Conservation (phyloP, 73 alveolate species). For the Blepharisma stoltei region DNA sequence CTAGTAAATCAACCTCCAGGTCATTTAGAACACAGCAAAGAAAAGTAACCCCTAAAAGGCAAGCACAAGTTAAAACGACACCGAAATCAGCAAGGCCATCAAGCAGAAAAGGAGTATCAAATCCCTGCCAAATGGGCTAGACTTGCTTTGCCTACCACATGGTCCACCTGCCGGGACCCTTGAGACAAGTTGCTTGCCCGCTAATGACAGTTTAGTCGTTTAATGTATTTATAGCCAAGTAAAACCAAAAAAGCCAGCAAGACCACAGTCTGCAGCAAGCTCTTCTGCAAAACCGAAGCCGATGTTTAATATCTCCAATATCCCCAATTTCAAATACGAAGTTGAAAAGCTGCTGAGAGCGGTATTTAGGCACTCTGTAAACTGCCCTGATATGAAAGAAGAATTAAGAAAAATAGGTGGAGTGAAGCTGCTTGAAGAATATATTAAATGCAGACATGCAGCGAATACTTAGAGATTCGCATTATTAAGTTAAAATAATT, state of each 20-base stretch:
- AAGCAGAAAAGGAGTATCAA: too few species aligned
- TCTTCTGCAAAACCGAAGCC: not conserved
- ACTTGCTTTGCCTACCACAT: too few species aligned
- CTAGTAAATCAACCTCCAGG: too few species aligned
- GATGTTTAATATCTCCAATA: not conserved
- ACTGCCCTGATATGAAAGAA: slow-evolving; percentile 24
- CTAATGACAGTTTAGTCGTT: too few species aligned
- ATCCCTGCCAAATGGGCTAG: too few species aligned
- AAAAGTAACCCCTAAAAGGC: too few species aligned
- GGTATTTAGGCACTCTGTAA: not conserved
- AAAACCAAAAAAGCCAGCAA: not conserved
- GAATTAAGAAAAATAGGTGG: slow-evolving; percentile 17
- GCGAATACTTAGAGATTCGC: slow-evolving; percentile 41
- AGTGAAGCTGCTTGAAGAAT: not conserved
- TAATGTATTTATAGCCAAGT: not conserved
- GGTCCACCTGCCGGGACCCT: too few species aligned
- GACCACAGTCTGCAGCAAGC: not conserved
- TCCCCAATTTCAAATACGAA: slow-evolving; percentile 7
- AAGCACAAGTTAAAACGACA: too few species aligned
- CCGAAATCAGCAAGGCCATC: too few species aligned
- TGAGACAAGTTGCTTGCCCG: too few species aligned
- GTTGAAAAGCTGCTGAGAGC: slow-evolving; percentile 24
- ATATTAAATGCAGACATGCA: slow-evolving; percentile 11
- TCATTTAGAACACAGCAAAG: too few species aligned
- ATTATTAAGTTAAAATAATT: too few species aligned